Percentiles rank a stretch among this genome's conserved stretches.
Conservation (phyloP, 2,329 filamentous ascomycete species). For the Dactylonectria estremocensis region DNA sequence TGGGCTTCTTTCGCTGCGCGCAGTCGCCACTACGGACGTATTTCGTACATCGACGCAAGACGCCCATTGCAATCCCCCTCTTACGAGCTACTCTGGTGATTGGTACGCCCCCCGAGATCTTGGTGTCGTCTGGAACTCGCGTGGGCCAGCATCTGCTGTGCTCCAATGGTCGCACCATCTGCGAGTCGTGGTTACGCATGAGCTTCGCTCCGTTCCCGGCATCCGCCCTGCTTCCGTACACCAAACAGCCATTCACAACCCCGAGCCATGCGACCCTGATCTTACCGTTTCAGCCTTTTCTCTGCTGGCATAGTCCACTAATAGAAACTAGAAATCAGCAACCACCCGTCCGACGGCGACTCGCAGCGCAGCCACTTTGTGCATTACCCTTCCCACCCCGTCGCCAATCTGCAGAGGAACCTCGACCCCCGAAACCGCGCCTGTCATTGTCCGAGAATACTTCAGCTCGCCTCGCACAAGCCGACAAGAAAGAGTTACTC, state of each 20-base stretch:
- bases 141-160: constrained; percentile 38
- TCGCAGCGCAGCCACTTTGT: constrained; percentile 35
- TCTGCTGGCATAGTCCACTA: constrained; percentile 40
- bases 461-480: constrained; percentile 40
- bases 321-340: constrained; percentile 46
- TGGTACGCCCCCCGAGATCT: constrained; percentile 31
- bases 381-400: constrained; percentile 33
- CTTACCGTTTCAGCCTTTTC: constrained; percentile 29
- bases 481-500: constrained; percentile 34
- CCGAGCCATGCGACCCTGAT: constrained; percentile 32
- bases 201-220: constrained; percentile 42
- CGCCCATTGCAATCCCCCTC: constrained; percentile 22
- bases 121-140: constrained; percentile 41
- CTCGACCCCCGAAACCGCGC: constrained; percentile 35
- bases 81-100: constrained; percentile 28
- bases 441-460: constrained; percentile 33
- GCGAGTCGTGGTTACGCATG: constrained; percentile 45
- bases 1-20: constrained; percentile 16
- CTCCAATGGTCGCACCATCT: constrained; percentile 38
- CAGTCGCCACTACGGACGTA: constrained; percentile 2
- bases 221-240: constrained; percentile 38
- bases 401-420: constrained; percentile 33
- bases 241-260: constrained; percentile 28
- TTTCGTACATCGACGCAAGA: constrained; percentile 11
- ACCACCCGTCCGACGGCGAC: constrained; percentile 30